Evolutionary conservation across 352 stramenopile genomes (phyloP).

Genomic region (Hyaloperonospora brassicae): DNA sequence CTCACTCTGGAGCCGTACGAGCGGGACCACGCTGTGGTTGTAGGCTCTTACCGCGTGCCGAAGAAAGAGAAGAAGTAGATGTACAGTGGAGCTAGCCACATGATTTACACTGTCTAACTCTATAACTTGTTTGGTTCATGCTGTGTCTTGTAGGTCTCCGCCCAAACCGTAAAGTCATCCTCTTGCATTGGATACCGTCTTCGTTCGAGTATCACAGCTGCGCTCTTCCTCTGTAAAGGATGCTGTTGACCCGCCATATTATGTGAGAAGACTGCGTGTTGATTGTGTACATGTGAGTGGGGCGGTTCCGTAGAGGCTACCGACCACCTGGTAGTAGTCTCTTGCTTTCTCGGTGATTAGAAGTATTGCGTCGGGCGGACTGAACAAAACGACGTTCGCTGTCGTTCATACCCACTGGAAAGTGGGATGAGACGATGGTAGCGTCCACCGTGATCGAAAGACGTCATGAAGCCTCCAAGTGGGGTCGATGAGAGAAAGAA

Average conservation of each 20-base stretch:
- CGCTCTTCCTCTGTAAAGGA: constrained; percentile 13
- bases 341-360: constrained; percentile 72
- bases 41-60: constrained; percentile 91
- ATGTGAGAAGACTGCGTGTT: constrained; percentile 3
- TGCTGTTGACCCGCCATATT: not conserved
- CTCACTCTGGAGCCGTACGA: constrained; percentile 99
- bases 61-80: constrained; percentile 91
- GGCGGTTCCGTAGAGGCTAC: constrained; percentile 11
- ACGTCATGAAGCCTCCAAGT: constrained; percentile 52
- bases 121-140: constrained; percentile 33
- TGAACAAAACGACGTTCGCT: constrained; percentile 54
- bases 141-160: constrained; percentile 29
- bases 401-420: constrained; percentile 54
- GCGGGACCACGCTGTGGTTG: constrained; percentile 97
- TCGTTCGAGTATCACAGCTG: constrained; percentile 5
- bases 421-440: constrained; percentile 36
- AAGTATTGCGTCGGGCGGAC: constrained; percentile 81
- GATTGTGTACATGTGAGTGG: constrained; percentile 23
- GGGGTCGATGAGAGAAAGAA: constrained; percentile 58
- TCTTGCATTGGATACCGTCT: no score
- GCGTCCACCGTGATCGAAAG: constrained; percentile 64
- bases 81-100: no score
- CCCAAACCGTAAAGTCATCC: constrained; percentile 5
- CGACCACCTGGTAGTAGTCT: constrained; percentile 8
- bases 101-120: constrained; percentile 15